Conservation (phyloP, 345 rosid species). For the Brassica juncea region DNA sequence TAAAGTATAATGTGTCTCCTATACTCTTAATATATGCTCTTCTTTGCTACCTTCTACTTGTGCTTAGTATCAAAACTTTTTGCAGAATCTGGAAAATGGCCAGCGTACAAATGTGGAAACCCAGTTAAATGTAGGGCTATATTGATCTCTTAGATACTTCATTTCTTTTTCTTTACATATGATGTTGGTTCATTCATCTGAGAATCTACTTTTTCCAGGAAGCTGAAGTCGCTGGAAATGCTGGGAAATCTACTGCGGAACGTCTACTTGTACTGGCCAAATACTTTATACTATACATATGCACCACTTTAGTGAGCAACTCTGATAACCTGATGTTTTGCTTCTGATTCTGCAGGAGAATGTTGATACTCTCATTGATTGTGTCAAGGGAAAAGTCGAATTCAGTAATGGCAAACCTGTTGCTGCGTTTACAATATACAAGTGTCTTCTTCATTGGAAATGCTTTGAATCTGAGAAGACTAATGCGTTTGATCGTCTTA, state of each 20-base stretch:
- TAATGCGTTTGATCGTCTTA: slow-evolving; percentile 91
- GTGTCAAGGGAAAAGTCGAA: slow-evolving; percentile 73
- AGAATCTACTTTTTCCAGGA: slow-evolving; percentile 55
- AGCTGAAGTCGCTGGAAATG: slow-evolving; percentile 62
- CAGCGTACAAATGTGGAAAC: slow-evolving; percentile 58
- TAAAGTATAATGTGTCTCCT: slow-evolving; percentile 47
- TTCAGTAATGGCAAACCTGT: slow-evolving; percentile 84
- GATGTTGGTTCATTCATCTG: slow-evolving; percentile 5
- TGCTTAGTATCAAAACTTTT: slow-evolving; percentile 25
- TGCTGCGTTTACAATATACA: slow-evolving; percentile 95
- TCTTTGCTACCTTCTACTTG: slow-evolving; percentile 14
- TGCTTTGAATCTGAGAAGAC: slow-evolving; percentile 97
- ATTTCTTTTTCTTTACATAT: neutral
- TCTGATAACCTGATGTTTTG: slow-evolving; percentile 19
- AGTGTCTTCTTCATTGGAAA: slow-evolving; percentile 96
- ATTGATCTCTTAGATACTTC: slow-evolving; percentile 19
- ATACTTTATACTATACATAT: slow-evolving; percentile 24
- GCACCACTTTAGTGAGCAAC: slow-evolving; percentile 12
- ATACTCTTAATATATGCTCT: neutral
- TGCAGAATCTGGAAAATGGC: slow-evolving; percentile 89
- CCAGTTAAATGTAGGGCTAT: slow-evolving; percentile 55
- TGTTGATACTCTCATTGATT: slow-evolving; percentile 77
- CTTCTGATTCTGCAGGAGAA: slow-evolving; percentile 65
- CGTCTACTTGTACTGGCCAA: slow-evolving; percentile 74
- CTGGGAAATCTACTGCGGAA: slow-evolving; percentile 69